These are phyloP conservation scores for Coprinopsis marcescibilis DNA, from an alignment of 768 basidiomycete species.

Conservation along the genomic window DNA sequence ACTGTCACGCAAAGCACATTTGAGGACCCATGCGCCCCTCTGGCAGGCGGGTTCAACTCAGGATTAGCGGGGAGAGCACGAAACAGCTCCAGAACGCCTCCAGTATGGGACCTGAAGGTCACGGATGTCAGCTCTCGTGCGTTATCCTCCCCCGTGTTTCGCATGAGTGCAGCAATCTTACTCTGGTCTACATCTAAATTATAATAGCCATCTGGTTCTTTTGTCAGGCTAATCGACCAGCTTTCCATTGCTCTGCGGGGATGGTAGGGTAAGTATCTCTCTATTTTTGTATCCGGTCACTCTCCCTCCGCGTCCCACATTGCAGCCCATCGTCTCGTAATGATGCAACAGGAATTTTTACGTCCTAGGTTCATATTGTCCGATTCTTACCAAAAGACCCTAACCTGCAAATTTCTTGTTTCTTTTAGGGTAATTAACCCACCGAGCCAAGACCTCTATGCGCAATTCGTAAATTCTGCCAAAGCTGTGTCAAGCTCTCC, in stretches of 20 bases:
- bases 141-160: conserved; percentile 8
- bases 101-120: conserved; percentile 30
- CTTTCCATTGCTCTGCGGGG: conserved; percentile 31
- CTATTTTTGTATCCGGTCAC: not conserved
- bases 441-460: conserved; percentile 19
- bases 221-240: conserved; percentile 29
- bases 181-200: not conserved
- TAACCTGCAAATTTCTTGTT: no score
- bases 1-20: conserved; percentile 34
- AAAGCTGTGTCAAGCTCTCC: conserved; percentile 21
- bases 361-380: no score
- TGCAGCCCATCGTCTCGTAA: no score
- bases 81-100: conserved; percentile 13
- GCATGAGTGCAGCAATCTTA: no score
- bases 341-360: no score
- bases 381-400: no score
- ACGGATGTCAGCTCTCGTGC: conserved; percentile 26
- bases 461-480: conserved; percentile 23
- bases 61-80: conserved; percentile 22
- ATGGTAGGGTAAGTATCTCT: conserved; percentile 32
- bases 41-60: conserved; percentile 36
- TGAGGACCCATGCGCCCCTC: conserved; percentile 32
- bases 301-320: no score
- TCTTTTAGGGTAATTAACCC: conserved; percentile 34
- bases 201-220: conserved; percentile 31